phyloP scores from a whole-genome alignment of 1,284 basidiomycete species.

The Ceratobasidium sp. region DNA sequence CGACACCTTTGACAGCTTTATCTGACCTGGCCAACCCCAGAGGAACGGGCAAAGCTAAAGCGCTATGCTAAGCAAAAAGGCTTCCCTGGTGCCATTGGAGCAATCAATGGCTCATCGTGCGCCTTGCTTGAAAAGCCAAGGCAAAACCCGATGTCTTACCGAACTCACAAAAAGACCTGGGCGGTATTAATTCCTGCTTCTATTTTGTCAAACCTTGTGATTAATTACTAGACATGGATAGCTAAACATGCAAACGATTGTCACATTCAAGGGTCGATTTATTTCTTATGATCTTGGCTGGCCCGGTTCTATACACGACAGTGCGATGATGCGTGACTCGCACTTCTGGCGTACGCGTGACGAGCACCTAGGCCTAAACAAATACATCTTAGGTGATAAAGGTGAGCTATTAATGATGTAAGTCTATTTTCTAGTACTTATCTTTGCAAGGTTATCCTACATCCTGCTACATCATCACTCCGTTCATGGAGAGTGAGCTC shows the following conservation, averaged over 20 bases:
- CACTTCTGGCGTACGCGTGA: background rate
- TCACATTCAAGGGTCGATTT: background rate
- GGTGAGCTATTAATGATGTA: background rate
- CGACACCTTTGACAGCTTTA: slow-evolving; percentile 31
- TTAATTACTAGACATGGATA: background rate
- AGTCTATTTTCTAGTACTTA: too few species aligned
- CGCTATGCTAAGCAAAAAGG: background rate
- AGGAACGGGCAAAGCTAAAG: background rate
- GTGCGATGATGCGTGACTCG: background rate
- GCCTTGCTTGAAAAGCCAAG: background rate
- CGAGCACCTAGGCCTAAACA: background rate
- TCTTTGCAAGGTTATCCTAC: slow-evolving; percentile 4
- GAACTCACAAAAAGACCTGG: background rate
- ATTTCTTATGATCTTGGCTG: slow-evolving; percentile 10
- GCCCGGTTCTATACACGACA: background rate
- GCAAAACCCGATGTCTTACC: background rate
- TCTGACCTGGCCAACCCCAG: slow-evolving; percentile 46
- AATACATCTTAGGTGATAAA: background rate
- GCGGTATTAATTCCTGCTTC: background rate
- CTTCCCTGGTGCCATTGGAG: background rate
- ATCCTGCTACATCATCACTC: background rate
- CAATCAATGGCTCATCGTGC: background rate
- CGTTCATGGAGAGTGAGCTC: background rate
- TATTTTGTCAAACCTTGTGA: too few species aligned
- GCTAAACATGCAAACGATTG: background rate